phyloP scores from a whole-genome alignment of 1,284 basidiomycete species.

The Cerioporus squamosus region DNA sequence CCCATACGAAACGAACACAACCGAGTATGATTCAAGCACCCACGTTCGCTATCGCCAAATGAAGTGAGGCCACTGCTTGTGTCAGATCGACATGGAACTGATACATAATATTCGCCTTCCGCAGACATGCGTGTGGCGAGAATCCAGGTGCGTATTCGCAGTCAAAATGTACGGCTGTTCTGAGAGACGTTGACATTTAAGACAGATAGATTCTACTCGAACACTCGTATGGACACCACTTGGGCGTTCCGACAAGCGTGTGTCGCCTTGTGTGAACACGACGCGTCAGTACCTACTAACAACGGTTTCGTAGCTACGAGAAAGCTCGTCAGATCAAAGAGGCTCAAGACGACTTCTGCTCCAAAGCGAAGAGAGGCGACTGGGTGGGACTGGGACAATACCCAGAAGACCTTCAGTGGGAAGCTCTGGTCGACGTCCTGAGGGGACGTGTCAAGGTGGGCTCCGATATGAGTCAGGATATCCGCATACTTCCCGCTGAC shows the following conservation, averaged over 20 bases:
- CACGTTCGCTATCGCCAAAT: slow-evolving; percentile 53
- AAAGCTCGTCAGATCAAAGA: slow-evolving; percentile 76
- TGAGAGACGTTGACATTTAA: background rate
- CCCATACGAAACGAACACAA: slow-evolving; percentile 43
- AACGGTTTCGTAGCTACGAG: slow-evolving; percentile 48
- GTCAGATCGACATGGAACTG: background rate
- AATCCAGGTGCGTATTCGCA: slow-evolving; percentile 35
- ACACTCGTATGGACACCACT: slow-evolving; percentile 63
- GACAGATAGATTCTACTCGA: slow-evolving; percentile 35
- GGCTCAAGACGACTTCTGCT: slow-evolving; percentile 78
- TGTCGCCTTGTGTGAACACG: background rate
- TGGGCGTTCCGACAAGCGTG: slow-evolving; percentile 57
- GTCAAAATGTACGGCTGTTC: no score
- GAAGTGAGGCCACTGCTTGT: slow-evolving; percentile 32
- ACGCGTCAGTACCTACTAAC: background rate
- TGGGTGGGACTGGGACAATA: slow-evolving; percentile 67
- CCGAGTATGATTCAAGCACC: slow-evolving; percentile 27
- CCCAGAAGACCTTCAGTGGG: slow-evolving; percentile 83
- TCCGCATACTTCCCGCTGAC: background rate
- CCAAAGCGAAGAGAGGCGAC: slow-evolving; percentile 54
- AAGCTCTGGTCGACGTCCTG: slow-evolving; percentile 88
- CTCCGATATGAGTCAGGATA: background rate
- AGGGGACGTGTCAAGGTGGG: slow-evolving; percentile 75
- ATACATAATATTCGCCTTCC: background rate
- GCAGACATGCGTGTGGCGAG: slow-evolving; percentile 35